Base-by-base conservation (phyloP, 2,329 filamentous ascomycete genomes). In the Fusarium sp. region DNA sequence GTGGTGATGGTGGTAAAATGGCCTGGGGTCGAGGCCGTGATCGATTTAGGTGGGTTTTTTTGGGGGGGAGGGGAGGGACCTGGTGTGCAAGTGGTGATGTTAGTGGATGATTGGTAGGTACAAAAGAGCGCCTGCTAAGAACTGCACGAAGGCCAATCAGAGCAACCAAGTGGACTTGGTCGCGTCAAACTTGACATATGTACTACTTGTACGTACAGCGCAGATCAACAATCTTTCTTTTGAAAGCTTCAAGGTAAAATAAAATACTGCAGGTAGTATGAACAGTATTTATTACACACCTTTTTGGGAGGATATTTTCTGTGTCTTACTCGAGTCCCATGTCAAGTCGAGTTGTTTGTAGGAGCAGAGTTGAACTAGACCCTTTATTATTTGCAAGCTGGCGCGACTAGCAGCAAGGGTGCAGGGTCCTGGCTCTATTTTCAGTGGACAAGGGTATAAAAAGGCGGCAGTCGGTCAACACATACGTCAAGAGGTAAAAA, bases 101-200 rank as follows among this genome's bases (percentile, higher is more conserved):
- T 73, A 72, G 71, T 73, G 70, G 70, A 68, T 55, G 59, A 57
- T 53, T 61, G 56, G 62, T 57, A 57, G 59, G 53, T 36, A 49
- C 53, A 59, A 69, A 68, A 68, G 66, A 66, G 65, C 70, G 71
- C 66, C 65, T 69, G 67, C 67, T 71, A 67, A 65, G 65, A 69
- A 68, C 55, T 48, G 64, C 42, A 49, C 45, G 23, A 49, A 61
- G 65, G 53, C 74, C 73, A 76, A 75, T 76, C 68, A 19, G 47
- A 53, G 53, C 21, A 39, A 46, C 29, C 17, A 14, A 39, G 45
- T 14, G 59, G 42, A 53, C 36, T 61, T 46, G 57, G 45, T 61
- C 46, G 49, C 39, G 31, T 54, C 41, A 44, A 49, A 31, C 33
- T 53, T 32, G 36, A 27, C 21, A 33, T 23, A n/a, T n/a, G n/a